Evolutionary conservation across 2,329 filamentous ascomycete species (phyloP).

Genomic region (Trichoderma simmonsii): DNA sequence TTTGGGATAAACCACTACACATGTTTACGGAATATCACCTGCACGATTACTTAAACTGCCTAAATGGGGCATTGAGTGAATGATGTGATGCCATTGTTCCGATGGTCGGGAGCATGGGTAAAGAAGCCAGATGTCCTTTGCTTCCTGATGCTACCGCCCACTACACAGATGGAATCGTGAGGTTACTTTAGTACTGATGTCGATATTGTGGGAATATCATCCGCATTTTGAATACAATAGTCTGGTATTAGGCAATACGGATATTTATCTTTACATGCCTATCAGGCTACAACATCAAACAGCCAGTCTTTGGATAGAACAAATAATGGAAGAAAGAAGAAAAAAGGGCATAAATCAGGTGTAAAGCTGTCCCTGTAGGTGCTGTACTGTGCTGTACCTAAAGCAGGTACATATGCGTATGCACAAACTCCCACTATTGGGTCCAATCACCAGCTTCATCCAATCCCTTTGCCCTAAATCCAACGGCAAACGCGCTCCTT

Average conservation of each 20-base stretch:
- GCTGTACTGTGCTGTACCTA: not conserved
- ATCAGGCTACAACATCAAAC: not conserved
- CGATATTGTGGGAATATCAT: not conserved
- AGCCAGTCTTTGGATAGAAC: not conserved
- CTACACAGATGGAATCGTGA: not conserved
- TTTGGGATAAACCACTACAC: not conserved
- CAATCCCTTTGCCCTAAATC: not conserved
- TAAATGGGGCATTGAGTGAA: not conserved
- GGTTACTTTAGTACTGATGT: not conserved
- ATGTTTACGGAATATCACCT: not conserved
- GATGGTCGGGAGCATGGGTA: constrained; percentile 11
- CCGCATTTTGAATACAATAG: not conserved
- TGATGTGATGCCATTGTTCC: not conserved
- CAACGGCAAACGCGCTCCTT: not conserved
- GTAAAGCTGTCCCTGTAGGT: not conserved
- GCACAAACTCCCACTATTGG: not conserved
- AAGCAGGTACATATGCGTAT: not conserved
- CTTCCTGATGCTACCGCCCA: not conserved
- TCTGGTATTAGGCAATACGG: not conserved
- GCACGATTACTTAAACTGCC: not conserved
- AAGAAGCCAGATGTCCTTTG: constrained; percentile 14
- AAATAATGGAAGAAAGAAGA: not conserved
- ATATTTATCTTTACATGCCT: not conserved
- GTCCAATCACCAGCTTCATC: not conserved
- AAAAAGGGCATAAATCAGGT: not conserved